Percentiles rank a stretch among this genome's conserved stretches.
phyloP scores from a whole-genome alignment of 345 rosid species.

The Moringa oleifera region DNA sequence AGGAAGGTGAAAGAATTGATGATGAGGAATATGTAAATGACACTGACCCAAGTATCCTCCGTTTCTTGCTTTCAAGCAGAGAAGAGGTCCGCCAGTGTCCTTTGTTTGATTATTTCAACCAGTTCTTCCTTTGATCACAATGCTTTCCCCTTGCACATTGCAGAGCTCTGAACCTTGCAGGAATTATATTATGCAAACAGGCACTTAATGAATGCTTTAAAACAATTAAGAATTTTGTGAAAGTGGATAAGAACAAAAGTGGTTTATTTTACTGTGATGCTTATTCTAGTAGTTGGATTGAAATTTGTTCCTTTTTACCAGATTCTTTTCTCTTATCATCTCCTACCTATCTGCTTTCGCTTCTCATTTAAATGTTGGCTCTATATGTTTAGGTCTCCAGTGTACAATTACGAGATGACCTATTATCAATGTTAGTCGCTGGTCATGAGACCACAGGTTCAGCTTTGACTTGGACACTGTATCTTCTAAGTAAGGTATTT shows the following conservation, averaged over 20 bases:
- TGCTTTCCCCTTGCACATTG: not conserved
- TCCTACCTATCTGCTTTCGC: not conserved
- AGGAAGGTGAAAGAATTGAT: slow-evolving; percentile 77
- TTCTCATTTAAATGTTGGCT: slow-evolving; percentile 8
- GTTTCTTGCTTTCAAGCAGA: slow-evolving; percentile 92
- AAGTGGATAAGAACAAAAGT: too few species aligned
- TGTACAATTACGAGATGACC: slow-evolving; percentile 81
- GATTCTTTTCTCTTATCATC: not conserved
- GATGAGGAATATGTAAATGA: slow-evolving; percentile 93
- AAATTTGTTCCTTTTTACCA: not conserved
- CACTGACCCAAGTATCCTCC: slow-evolving; percentile 84
- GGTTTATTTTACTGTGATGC: not conserved
- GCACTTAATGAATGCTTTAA: too few species aligned
- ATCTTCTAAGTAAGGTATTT: slow-evolving; percentile 91
- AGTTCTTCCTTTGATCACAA: slow-evolving; percentile 1
- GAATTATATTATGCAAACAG: not conserved
- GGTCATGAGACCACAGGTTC: slow-evolving; percentile 99
- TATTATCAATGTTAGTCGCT: slow-evolving; percentile 92
- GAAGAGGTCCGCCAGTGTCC: slow-evolving; percentile 59
- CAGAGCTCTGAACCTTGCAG: not conserved
- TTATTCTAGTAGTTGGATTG: too few species aligned
- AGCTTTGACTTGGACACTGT: slow-evolving; percentile 90
- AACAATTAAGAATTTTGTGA: too few species aligned
- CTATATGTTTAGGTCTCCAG: slow-evolving; percentile 60
- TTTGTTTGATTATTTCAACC: too few species aligned